Evolutionary conservation across 768 basidiomycete genomes (phyloP), one percentile per base, ranked within the genome.

Genomic region (Fistulinella prunicolor): DNA sequence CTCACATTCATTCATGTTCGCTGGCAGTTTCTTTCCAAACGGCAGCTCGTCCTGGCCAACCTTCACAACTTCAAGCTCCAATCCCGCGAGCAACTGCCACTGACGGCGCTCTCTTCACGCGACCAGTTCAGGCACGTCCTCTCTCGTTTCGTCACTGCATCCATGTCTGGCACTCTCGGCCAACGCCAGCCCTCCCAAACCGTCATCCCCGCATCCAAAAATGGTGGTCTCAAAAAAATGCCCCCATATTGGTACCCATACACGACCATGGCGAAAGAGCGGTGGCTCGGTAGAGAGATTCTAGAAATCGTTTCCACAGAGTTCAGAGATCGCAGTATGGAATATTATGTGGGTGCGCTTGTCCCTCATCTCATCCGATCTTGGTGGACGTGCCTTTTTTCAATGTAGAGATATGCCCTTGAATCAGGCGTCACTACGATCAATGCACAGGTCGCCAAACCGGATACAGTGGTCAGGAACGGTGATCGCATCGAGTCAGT

Each of bases 401-500:
- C n/a, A n/a, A n/a, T 12, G 24, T 47, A 86, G 83, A 68, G 76
- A 55, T 85, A 83, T 53, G 84, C 84, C 1, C 70, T 96, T n/a
- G 83, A 92, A 57, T 89, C 92, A 3, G 95, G 95, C 2, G 89
- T 95, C n/a, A 94, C 93, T 9, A 92, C 89, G 7, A 79, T 99
- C 49, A 97, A 99, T 60, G 94, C 93, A n/a, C 78, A 81, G 41
- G 72, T 83, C n/a, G 93, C 92, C 3, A 77, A 73, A 24, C 85
- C 90, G 6, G 82, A 87, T 46, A 86, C 84, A 8, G 76, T 95
- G 13, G 75, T 99, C 40, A 74, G 73, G 49, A 86, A 95, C 56
- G 93, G 93, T 8, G 95, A 99, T 66, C 77, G 89, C 22, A 84
- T 96, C 42, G 91, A 95, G 91, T 92, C 53, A 53, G 86, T 75